Percentiles rank a stretch among this genome's conserved stretches.
Conservation (phyloP, 2,329 filamentous ascomycete species). For the Fusarium chlamydosporum region DNA sequence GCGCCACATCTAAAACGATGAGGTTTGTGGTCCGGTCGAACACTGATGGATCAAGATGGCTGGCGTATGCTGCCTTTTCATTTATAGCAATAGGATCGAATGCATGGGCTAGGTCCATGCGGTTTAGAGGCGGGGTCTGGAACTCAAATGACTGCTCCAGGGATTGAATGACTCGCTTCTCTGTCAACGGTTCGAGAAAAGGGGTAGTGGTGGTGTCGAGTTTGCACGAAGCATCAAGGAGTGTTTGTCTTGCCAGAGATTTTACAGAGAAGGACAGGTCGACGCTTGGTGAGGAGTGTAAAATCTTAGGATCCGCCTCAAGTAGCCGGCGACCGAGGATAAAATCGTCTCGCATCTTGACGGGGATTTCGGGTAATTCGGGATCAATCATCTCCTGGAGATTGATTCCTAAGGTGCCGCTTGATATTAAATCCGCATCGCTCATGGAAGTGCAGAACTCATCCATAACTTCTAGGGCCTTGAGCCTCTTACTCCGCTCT, state of each 20-base stretch:
- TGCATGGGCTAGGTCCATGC: slow-evolving; percentile 69
- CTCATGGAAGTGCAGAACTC: slow-evolving; percentile 73
- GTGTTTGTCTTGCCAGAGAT: slow-evolving; percentile 50
- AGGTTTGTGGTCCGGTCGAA: slow-evolving; percentile 79
- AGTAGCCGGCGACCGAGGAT: slow-evolving; percentile 64
- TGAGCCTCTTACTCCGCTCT: slow-evolving; percentile 48
- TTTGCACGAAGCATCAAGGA: slow-evolving; percentile 26
- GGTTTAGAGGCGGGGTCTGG: slow-evolving; percentile 54
- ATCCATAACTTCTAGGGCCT: slow-evolving; percentile 66
- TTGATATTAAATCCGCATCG: slow-evolving; percentile 73
- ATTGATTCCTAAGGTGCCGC: slow-evolving; percentile 60
- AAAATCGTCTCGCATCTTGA: slow-evolving; percentile 65
- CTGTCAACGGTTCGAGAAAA: slow-evolving; percentile 52
- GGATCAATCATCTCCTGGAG: slow-evolving; percentile 71
- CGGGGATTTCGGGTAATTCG: slow-evolving; percentile 69
- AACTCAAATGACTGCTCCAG: slow-evolving; percentile 58
- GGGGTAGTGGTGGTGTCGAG: slow-evolving; percentile 3
- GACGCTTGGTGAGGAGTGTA: slow-evolving; percentile 50
- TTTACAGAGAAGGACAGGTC: slow-evolving; percentile 52
- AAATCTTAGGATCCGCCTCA: slow-evolving; percentile 58
- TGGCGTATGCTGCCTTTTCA: slow-evolving; percentile 57
- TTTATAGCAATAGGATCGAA: slow-evolving; percentile 72
- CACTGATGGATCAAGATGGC: slow-evolving; percentile 74
- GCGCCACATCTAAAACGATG: slow-evolving; percentile 83
- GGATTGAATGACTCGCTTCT: slow-evolving; percentile 53